Evolutionary conservation across 805 yeast species (phyloP).

Genomic region (Yarrowia porcina): DNA sequence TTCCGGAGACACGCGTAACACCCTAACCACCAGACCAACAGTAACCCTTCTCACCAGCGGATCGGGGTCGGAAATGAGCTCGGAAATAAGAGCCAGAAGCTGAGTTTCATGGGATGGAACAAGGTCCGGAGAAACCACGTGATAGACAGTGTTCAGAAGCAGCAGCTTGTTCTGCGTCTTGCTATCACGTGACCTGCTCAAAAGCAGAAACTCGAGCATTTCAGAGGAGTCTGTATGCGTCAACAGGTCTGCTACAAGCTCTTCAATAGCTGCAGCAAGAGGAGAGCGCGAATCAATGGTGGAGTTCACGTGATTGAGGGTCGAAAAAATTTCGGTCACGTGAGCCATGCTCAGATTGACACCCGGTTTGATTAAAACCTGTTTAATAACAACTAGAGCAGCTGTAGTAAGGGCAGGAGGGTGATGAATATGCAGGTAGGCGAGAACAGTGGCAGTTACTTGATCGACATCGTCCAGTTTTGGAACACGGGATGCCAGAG

Average conservation of each 20-base stretch:
- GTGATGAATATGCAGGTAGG: neutral
- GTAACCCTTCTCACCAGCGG: constrained; percentile 11
- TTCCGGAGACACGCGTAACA: neutral
- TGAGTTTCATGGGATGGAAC: neutral
- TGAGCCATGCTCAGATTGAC: neutral
- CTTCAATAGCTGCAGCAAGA: constrained; percentile 12
- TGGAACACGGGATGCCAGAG: neutral
- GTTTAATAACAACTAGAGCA: neutral
- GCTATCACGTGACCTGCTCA: neutral
- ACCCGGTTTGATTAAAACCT: neutral
- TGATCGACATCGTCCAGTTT: neutral
- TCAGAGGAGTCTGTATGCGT: neutral
- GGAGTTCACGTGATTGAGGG: neutral
- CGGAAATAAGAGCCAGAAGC: neutral
- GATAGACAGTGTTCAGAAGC: neutral
- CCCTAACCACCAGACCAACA: constrained; percentile 1
- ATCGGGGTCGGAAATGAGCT: neutral
- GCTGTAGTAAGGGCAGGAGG: neutral
- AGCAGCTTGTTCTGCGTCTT: neutral
- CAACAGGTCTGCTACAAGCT: neutral
- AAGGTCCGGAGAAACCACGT: neutral
- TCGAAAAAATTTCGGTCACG: neutral
- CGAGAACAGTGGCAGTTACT: neutral
- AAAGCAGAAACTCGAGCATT: neutral
- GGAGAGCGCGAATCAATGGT: neutral